Base-by-base conservation (phyloP, 768 basidiomycete species). In the Trametes sanguinea region DNA sequence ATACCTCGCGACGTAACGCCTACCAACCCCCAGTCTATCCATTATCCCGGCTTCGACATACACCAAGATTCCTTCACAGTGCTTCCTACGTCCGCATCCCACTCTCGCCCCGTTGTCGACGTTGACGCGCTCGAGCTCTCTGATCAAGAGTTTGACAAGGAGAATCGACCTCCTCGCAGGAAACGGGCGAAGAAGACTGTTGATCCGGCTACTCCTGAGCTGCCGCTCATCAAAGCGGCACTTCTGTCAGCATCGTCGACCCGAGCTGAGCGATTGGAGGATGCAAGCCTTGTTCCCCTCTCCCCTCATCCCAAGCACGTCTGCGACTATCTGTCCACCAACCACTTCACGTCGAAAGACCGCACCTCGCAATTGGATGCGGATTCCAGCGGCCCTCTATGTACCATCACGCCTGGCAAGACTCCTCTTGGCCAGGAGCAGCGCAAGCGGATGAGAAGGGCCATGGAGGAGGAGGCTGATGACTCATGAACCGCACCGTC, bases 11-110 rank as follows among this genome's bases (percentile, higher is more conserved):
- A 76, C 56, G 73, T 77, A 17, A 80, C 78, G 27, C 76, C 78
- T 32, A 76, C 75, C 32, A 79, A 87, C 68, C 80, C 80, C 1
- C 77, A 81, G 47, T 87, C 86, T 14, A 76, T 80, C 42, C 88
- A 89, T 66, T 88, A 87, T 70, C 88, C 88, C 11, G 87, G 88
- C 14, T 89, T 89, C 66, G 72, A 75, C 42, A 80, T 88, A 46
- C 80, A 81, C 67, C 81, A 75, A 67, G 87, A 89, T 47, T 55
- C 48, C 10, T 67, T 71, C 61, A 69, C 66, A 37, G 29, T 51
- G 6, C 50, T 45, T 27, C 54, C 57, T 44, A 69, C 64, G 66
- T 65, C 45, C 6, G 45, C 22, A 10, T 57, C 55, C 2, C 33
- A 54, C 29, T 48, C 60, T 47, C 33, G 32, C 43, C 33, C 51